Base-by-base conservation (phyloP, 192 early-diverging fungal species). In the Coemansia sp. region DNA sequence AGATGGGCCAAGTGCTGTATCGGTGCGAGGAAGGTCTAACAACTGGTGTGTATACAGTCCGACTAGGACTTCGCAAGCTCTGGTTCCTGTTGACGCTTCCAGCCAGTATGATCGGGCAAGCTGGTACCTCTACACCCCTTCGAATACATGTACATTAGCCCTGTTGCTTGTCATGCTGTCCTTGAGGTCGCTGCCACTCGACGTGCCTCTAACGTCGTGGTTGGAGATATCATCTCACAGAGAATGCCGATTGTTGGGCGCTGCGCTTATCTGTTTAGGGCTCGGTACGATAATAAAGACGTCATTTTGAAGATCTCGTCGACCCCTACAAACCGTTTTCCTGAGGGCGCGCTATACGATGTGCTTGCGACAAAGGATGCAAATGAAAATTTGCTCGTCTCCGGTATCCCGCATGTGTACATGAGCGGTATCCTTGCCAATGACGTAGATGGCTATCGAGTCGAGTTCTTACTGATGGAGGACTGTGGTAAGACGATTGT, bases 331-430 rank as follows among this genome's bases (percentile, higher is more conserved):
- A 48, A 26, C 16, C 48, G 57, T 0, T 23, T 66, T 16, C 64
- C 64, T 1, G 70, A 72, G 34, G 39, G 64, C 36, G 70, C 70
- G 0, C 36, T 62, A 3, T 72, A 66, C 24, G 59, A 62, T 14
- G 40, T 62, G 2, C 59, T 72, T 2, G 8, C n/a, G 5, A 57
- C 31, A 3, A 57, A 34, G 31, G n/a, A 57, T 20, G 9, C 10
- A 13, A 11, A 35, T 11, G 33, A 33, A 31, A 35, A 35, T 7
- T 9, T 9, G 1, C 23, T 24, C 23, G 34, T 50, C 26, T 23
- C 8, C 0, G 31, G 24, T 3, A 59, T 66, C 8, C 64, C 70
- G 1, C 10, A 48, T 3, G 40, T 72, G 0, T 48, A 34, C 8
- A 23, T 18, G 3, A 57, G 53, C 16, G 59, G 64, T 0, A 24